These are phyloP conservation scores for Trichothecium sympodiale DNA, from an alignment of 2,329 filamentous ascomycete species.

Conservation along the genomic window DNA sequence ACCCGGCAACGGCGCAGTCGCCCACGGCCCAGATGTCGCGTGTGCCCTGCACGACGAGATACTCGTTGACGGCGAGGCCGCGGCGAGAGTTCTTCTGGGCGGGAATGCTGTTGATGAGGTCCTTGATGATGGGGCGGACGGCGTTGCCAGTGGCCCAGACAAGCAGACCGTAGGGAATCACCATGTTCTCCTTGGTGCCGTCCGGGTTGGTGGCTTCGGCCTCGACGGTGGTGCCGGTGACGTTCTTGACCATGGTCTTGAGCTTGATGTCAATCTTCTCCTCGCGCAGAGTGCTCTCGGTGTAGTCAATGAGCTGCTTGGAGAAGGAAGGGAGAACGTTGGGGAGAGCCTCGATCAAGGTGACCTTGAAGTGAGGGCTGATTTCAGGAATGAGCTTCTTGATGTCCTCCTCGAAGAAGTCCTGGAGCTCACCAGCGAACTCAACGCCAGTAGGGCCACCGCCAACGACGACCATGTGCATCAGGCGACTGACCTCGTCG, in stretches of 20 bases:
- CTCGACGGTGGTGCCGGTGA: constrained; percentile 86
- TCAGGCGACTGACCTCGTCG: constrained; percentile 82
- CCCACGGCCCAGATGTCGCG: constrained; percentile 97
- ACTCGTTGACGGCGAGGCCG: constrained; percentile 94
- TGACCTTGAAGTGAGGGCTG: constrained; percentile 89
- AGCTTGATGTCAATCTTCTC: constrained; percentile 96
- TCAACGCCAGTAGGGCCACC: constrained; percentile 95
- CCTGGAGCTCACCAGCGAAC: constrained; percentile 94
- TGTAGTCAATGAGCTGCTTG: constrained; percentile 98
- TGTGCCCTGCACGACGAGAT: constrained; percentile 92
- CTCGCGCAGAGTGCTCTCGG: constrained; percentile 97
- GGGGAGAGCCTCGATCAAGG: constrained; percentile 90
- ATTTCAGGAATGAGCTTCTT: constrained; percentile 98
- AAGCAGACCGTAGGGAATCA: constrained; percentile 86
- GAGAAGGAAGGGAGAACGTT: constrained; percentile 97
- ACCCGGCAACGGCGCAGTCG: constrained; percentile 94
- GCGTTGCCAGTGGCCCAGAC: constrained; percentile 99
- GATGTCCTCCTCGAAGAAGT: constrained; percentile 97
- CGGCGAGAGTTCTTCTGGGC: constrained; percentile 92
- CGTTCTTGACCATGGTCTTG: constrained; percentile 98
- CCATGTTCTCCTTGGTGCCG: constrained; percentile 70
- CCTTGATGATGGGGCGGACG: constrained; percentile 76
- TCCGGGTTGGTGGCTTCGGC: constrained; percentile 74
- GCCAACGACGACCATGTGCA: constrained; percentile 95
- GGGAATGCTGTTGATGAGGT: constrained; percentile 84